A percentile compares a stretch with the other conserved stretches of the same genome.
Evolutionary conservation across 2,329 filamentous ascomycete species (phyloP).

Genomic region (Botrytis cinerea): DNA sequence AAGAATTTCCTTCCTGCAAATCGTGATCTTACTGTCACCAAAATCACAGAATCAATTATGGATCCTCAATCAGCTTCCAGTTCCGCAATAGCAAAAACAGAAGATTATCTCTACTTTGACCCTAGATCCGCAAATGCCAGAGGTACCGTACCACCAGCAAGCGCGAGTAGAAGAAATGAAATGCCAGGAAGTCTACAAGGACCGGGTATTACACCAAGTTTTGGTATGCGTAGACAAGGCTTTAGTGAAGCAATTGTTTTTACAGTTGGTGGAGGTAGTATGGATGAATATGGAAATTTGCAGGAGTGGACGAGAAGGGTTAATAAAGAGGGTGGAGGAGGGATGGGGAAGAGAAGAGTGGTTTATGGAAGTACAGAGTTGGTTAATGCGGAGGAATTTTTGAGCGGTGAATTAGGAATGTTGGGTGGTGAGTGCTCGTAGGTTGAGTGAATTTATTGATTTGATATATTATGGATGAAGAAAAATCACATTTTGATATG

Average conservation of each 20-base stretch:
- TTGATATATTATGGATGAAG: neutral
- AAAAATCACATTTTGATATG: neutral
- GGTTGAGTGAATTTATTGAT: neutral
- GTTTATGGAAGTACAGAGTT: conserved; percentile 94
- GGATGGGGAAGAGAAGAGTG: conserved; percentile 73
- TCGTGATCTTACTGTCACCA: conserved; percentile 93
- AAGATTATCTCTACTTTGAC: conserved; percentile 96
- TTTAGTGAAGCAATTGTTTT: conserved; percentile 94
- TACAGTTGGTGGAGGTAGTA: conserved; percentile 91
- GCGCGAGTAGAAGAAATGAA: conserved; percentile 53
- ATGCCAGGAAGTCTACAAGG: conserved; percentile 51
- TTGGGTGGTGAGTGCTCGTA: conserved; percentile 54
- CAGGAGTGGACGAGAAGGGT: conserved; percentile 86
- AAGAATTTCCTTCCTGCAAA: conserved; percentile 98
- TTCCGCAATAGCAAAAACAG: conserved; percentile 92
- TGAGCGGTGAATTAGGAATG: conserved; percentile 62
- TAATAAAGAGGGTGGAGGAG: conserved; percentile 53
- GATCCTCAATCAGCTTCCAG: conserved; percentile 87
- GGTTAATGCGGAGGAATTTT: conserved; percentile 68
- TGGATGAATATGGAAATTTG: conserved; percentile 98
- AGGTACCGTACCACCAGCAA: conserved; percentile 84
- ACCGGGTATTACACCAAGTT: conserved; percentile 74
- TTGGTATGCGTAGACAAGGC: conserved; percentile 86
- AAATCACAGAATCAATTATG: conserved; percentile 98
- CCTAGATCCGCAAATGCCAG: conserved; percentile 90